Percentiles rank a stretch among this genome's conserved stretches.
Conservation (phyloP, 805 yeast genomes). For the Priceomyces melissophilus region DNA sequence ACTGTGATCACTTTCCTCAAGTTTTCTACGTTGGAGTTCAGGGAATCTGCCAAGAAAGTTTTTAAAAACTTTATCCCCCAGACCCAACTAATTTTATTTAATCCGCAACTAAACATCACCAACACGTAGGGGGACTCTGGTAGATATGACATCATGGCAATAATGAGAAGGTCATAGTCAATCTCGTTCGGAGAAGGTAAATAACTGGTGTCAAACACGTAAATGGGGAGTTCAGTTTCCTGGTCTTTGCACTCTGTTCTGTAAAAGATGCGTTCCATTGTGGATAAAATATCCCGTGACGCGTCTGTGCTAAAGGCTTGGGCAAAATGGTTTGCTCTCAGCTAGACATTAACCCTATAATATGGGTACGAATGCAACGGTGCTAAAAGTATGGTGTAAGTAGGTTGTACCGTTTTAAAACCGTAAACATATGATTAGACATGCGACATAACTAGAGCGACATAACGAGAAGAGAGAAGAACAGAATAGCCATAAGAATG, state of each 20-base stretch:
- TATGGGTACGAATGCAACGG: no score
- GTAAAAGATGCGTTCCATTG: conserved; percentile 49
- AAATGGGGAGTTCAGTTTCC: conserved; percentile 63
- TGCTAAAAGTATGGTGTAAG: no score
- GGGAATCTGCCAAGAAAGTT: conserved; percentile 47
- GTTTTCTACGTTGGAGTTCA: conserved; percentile 44
- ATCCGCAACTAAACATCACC: conserved; percentile 80
- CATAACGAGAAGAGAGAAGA: no score
- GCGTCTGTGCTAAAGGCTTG: no score
- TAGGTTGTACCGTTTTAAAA: no score
- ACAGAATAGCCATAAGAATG: no score
- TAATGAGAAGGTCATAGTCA: conserved; percentile 50
- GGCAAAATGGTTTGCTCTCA: no score
- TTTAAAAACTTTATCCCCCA: conserved; percentile 59
- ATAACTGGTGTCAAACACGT: conserved; percentile 78
- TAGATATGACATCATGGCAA: conserved; percentile 50
- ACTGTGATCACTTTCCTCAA: conserved; percentile 69
- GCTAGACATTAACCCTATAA: no score
- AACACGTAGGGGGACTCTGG: conserved; percentile 66
- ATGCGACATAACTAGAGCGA: no score
- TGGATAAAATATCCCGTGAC: background rate
- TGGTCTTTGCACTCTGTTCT: conserved; percentile 65
- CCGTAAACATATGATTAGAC: no score
- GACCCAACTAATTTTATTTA: conserved; percentile 62
- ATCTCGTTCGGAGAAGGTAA: conserved; percentile 57